These are phyloP conservation scores for Raffaelea arxii DNA, from an alignment of 2,329 filamentous ascomycete species.

Conservation along the genomic window DNA sequence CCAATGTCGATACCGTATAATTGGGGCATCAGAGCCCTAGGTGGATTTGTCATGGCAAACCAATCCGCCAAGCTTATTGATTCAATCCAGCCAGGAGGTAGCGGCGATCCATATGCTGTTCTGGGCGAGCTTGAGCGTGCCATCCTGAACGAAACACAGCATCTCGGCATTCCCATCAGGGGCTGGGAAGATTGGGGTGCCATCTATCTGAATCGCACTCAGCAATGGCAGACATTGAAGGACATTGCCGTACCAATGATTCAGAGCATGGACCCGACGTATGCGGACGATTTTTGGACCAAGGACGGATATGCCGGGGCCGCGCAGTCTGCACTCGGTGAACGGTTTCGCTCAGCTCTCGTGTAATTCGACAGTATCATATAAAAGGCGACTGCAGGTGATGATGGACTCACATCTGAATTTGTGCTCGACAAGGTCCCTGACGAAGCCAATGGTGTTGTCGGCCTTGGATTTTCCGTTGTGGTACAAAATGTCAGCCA, in stretches of 20 bases:
- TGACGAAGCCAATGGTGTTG: too few relatives aligned
- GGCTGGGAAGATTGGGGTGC: neutral
- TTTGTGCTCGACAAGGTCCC: too few relatives aligned
- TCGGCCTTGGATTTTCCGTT: too few relatives aligned
- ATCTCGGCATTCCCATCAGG: neutral
- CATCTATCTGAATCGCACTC: neutral
- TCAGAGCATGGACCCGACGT: neutral
- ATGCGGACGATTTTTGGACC: neutral
- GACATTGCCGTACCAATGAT: neutral
- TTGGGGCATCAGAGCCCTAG: neutral
- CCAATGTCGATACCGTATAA: neutral
- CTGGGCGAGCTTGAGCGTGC: neutral
- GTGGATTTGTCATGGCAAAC: neutral
- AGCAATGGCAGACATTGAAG: too few relatives aligned
- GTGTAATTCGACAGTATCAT: too few relatives aligned
- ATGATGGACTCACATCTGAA: too few relatives aligned
- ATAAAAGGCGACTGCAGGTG: too few relatives aligned
- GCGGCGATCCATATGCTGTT: neutral
- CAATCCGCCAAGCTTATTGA: neutral
- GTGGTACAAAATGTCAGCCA: too few relatives aligned
- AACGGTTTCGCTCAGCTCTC: neutral
- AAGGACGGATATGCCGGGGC: neutral
- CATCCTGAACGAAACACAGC: neutral
- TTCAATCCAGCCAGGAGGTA: neutral
- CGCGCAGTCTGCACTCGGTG: neutral